Percentiles rank a stretch among this genome's conserved stretches.
Evolutionary conservation across 257 asterid genomes (phyloP).

Genomic region (Eucommia ulmoides): DNA sequence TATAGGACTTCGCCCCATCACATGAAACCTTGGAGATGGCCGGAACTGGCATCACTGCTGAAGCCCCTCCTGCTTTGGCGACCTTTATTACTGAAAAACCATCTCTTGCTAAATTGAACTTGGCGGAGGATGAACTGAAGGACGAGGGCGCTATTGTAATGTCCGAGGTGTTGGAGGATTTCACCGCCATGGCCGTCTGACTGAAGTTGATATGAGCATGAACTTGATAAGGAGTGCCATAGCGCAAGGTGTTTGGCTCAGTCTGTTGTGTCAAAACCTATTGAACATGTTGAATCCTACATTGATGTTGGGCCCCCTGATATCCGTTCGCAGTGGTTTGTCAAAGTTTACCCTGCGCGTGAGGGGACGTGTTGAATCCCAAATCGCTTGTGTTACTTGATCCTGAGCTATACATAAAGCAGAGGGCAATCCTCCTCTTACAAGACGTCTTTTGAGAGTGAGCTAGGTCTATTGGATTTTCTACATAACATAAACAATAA

Average conservation of each 20-base stretch:
- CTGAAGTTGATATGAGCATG: conserved; percentile 64
- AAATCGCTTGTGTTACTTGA: no score
- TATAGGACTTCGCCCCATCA: conserved; percentile 56
- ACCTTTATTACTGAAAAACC: conserved; percentile 62
- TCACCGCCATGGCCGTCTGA: conserved; percentile 65
- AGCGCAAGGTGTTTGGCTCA: conserved; percentile 84
- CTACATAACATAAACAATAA: conserved; percentile 75
- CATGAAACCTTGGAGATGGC: conserved; percentile 74
- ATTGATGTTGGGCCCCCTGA: no score
- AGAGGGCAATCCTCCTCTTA: no score
- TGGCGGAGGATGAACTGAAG: conserved; percentile 74
- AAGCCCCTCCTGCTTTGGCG: conserved; percentile 68
- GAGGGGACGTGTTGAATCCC: no score
- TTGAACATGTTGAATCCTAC: no score
- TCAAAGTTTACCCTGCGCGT: no score
- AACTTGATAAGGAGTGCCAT: conserved; percentile 73
- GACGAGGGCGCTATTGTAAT: conserved; percentile 88
- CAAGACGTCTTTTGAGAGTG: no score
- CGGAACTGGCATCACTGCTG: conserved; percentile 79
- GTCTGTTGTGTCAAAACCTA: conserved; percentile 57
- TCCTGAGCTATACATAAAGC: no score
- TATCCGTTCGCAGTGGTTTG: no score
- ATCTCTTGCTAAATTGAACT: conserved; percentile 48
- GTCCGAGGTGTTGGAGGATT: conserved; percentile 74
- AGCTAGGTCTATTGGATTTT: no score